These are phyloP conservation scores for Phytophthora melonis DNA, from an alignment of 352 stramenopile genomes.

Conservation along the genomic window DNA sequence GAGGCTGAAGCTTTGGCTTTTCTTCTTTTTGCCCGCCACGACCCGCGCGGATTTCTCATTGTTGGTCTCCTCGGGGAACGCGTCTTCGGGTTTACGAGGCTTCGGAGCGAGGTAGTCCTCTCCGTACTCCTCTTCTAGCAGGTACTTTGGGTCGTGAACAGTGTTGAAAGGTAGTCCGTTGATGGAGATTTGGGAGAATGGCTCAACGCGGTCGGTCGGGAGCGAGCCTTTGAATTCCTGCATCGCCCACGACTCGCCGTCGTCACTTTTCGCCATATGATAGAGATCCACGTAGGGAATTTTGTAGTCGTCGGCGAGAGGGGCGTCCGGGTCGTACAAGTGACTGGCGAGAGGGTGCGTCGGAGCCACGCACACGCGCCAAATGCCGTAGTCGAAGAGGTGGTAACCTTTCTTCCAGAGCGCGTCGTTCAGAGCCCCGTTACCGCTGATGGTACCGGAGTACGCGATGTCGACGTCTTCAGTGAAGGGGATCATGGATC, in stretches of 20 bases:
- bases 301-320: conserved; percentile 1
- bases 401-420: conserved; percentile 53
- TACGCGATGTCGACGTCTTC: conserved; percentile 55
- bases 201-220: conserved; percentile 14
- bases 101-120: conserved; percentile 29
- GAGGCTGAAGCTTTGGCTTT: background rate
- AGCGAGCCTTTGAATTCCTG: conserved; percentile 14
- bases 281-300: conserved; percentile 45
- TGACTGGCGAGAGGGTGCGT: conserved; percentile 38
- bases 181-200: conserved; percentile 21
- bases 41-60: background rate
- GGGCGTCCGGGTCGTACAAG: conserved; percentile 36
- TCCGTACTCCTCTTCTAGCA: conserved; percentile 36
- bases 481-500: conserved; percentile 52
- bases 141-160: conserved; percentile 34
- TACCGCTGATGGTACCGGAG: conserved; percentile 9
- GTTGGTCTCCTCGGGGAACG: background rate
- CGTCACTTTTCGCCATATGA: background rate
- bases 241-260: conserved; percentile 13
- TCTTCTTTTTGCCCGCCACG: background rate
- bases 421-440: conserved; percentile 7
- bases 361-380: conserved; percentile 9
- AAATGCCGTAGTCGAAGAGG: conserved; percentile 40
- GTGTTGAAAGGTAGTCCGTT: conserved; percentile 39
- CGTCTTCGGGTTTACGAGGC: background rate